These are phyloP conservation scores for Annulohypoxylon nitens DNA, from an alignment of 495 filamentous ascomycete species.

Conservation along the genomic window DNA sequence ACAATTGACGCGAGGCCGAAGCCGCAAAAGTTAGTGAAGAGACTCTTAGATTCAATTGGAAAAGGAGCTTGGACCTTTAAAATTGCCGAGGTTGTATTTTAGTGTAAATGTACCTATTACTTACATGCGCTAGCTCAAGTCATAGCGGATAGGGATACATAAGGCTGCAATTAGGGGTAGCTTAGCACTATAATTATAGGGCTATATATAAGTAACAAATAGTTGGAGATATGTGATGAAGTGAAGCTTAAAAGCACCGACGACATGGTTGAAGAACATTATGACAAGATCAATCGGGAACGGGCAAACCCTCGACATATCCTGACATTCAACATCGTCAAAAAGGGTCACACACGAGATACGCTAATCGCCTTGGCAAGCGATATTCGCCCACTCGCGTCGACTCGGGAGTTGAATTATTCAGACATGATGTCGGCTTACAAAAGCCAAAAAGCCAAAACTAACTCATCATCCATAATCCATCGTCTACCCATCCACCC, in stretches of 20 bases:
- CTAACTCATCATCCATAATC: too few species aligned
- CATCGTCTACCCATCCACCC: too few species aligned
- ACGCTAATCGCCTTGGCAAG: constrained; percentile 15
- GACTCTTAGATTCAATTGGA: neutral
- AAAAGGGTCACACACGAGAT: neutral
- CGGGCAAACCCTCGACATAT: neutral
- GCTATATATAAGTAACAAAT: neutral
- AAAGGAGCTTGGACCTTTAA: constrained; percentile 6
- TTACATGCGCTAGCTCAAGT: neutral
- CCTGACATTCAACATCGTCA: neutral
- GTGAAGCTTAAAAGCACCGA: constrained; percentile 2
- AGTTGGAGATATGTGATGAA: neutral
- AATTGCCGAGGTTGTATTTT: constrained; percentile 20
- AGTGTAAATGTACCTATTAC: neutral
- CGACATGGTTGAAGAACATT: neutral
- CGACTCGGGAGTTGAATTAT: neutral
- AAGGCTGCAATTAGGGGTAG: neutral
- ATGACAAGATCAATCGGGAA: neutral
- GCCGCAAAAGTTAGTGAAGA: neutral
- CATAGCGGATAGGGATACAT: neutral
- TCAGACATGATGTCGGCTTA: neutral
- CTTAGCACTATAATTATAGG: neutral
- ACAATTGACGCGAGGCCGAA: neutral
- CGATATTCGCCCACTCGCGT: constrained; percentile 14
- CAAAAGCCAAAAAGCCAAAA: neutral